phyloP scores from a whole-genome alignment of 2,329 filamentous ascomycete species.

The Triangularia verruculosa region DNA sequence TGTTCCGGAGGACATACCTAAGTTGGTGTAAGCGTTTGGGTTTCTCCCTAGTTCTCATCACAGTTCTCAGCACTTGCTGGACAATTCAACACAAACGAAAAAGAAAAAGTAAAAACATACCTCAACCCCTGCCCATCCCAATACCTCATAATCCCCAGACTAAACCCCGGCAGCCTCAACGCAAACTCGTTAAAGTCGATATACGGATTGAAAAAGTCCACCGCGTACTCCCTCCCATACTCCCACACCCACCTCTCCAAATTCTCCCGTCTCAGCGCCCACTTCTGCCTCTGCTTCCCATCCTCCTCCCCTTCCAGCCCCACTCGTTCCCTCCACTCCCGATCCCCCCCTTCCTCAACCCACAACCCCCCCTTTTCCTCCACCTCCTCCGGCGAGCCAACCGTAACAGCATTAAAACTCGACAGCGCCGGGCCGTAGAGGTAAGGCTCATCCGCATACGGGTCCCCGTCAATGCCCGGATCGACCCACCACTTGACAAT shows the following conservation, averaged over 20 bases:
- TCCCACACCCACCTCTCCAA: slow-evolving; percentile 55
- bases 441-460: slow-evolving; percentile 81
- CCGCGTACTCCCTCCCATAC: slow-evolving; percentile 49
- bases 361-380: slow-evolving; percentile 50
- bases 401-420: slow-evolving; percentile 72
- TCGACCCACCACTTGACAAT: slow-evolving; percentile 91
- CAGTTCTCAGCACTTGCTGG: not conserved
- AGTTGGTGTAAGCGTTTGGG: slow-evolving; percentile 72
- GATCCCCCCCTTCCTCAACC: slow-evolving; percentile 64
- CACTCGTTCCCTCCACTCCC: slow-evolving; percentile 45
- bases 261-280: slow-evolving; percentile 49
- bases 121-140: slow-evolving; percentile 76
- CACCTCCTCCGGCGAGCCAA: slow-evolving; percentile 55
- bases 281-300: slow-evolving; percentile 55
- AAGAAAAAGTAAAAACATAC: slow-evolving; percentile 42
- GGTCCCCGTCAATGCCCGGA: slow-evolving; percentile 84
- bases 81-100: slow-evolving; percentile 1
- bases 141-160: slow-evolving; percentile 69
- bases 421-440: slow-evolving; percentile 80
- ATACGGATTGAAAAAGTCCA: slow-evolving; percentile 87
- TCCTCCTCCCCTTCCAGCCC: slow-evolving; percentile 47
- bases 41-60: slow-evolving; percentile 27
- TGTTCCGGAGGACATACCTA: slow-evolving; percentile 90
- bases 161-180: slow-evolving; percentile 69
- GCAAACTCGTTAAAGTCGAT: slow-evolving; percentile 77